Evolutionary conservation across 805 yeast genomes (phyloP).

Genomic region (Lipomyces oligophaga): DNA sequence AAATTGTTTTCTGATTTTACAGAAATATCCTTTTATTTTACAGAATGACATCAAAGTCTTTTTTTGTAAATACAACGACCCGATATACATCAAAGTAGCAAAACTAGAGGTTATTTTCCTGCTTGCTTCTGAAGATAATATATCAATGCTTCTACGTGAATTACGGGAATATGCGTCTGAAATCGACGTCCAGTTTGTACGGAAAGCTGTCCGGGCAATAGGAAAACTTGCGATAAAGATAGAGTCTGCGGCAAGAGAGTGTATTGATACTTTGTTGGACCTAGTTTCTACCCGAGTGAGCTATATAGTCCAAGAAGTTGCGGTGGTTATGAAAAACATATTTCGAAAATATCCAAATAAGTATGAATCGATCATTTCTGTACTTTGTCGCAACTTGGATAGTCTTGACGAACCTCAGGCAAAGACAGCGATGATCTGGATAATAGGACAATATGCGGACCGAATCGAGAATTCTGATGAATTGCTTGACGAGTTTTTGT

Average conservation of each 20-base stretch:
- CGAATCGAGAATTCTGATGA: slow-evolving; percentile 44
- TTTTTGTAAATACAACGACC: slow-evolving; percentile 80
- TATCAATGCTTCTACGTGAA: slow-evolving; percentile 63
- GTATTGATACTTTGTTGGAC: slow-evolving; percentile 59
- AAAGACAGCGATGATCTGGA: slow-evolving; percentile 76
- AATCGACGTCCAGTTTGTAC: slow-evolving; percentile 77
- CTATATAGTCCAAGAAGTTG: slow-evolving; percentile 74
- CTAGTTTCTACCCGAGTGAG: slow-evolving; percentile 63
- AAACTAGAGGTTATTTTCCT: slow-evolving; percentile 82
- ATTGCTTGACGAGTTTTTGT: slow-evolving; percentile 44
- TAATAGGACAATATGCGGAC: slow-evolving; percentile 66
- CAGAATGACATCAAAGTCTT: slow-evolving; percentile 69
- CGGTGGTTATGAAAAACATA: slow-evolving; percentile 71
- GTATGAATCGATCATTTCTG: slow-evolving; percentile 46
- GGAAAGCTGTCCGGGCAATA: slow-evolving; percentile 83
- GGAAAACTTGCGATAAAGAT: slow-evolving; percentile 84
- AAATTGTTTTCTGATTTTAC: slow-evolving; percentile 69
- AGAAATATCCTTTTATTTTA: slow-evolving; percentile 59
- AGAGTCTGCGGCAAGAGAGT: slow-evolving; percentile 54
- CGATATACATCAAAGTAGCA: slow-evolving; percentile 82
- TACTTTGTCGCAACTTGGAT: slow-evolving; percentile 45
- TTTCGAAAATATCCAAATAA: slow-evolving; percentile 67
- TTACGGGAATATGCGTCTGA: slow-evolving; percentile 83
- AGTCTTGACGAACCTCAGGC: slow-evolving; percentile 73
- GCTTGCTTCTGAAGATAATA: slow-evolving; percentile 63